Evolutionary conservation across 2,329 filamentous ascomycete species (phyloP).

Genomic region (Penicillium sp.): DNA sequence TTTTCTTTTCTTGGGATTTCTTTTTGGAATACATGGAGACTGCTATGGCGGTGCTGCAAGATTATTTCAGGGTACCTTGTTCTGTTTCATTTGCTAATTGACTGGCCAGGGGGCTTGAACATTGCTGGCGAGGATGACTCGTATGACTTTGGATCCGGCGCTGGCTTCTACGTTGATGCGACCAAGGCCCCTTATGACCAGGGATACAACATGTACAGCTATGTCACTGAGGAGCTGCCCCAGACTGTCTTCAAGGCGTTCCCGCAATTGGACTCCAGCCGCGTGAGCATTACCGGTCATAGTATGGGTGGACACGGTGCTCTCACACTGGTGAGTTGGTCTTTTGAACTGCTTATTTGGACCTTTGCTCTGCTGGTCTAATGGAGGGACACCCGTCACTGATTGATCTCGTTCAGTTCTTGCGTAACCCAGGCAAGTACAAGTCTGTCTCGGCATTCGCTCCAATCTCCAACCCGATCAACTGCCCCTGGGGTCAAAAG

Average conservation of each 20-base stretch:
- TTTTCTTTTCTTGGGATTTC: too few species aligned
- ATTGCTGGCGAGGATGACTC: constrained; percentile 78
- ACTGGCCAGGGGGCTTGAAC: constrained; percentile 56
- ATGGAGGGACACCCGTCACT: too few species aligned
- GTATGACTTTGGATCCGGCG: constrained; percentile 88
- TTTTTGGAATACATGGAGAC: too few species aligned
- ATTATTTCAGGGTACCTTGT: too few species aligned
- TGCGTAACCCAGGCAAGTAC: constrained; percentile 87
- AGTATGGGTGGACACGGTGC: constrained; percentile 97
- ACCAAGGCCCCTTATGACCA: constrained; percentile 64
- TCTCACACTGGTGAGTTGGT: constrained; percentile 60
- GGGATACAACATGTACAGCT: constrained; percentile 92
- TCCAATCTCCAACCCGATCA: constrained; percentile 77
- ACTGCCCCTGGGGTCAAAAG: constrained; percentile 92
- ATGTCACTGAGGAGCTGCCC: constrained; percentile 86
- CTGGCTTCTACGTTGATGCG: constrained; percentile 92
- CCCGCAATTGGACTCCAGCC: constrained; percentile 60
- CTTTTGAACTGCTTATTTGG: too few species aligned
- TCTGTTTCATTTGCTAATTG: not conserved
- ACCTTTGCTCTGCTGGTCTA: too few species aligned
- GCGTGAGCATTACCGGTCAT: constrained; percentile 84
- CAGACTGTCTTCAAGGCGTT: constrained; percentile 66
- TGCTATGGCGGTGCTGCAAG: too few species aligned
- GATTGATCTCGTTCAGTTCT: constrained; percentile 49
- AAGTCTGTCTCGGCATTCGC: constrained; percentile 85